phyloP scores from a whole-genome alignment of 1,284 basidiomycete species.

The Malassezia japonica region DNA sequence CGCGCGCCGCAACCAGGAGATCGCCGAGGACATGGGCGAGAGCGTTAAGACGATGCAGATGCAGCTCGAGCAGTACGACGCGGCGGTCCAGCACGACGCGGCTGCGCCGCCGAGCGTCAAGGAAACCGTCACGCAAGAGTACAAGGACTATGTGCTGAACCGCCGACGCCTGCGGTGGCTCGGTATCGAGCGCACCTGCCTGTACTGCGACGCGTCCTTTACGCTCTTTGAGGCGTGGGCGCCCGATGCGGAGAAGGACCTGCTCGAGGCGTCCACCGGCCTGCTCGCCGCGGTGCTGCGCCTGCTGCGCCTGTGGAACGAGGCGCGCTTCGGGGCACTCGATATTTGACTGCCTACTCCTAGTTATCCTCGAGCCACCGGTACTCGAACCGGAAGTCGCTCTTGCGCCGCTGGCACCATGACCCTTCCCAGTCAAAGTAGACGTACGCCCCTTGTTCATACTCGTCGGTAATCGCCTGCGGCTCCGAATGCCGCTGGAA shows the following conservation, averaged over 20 bases:
- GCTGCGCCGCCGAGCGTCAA: background rate
- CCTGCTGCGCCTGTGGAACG: constrained; percentile 18
- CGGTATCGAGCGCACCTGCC: constrained; percentile 10
- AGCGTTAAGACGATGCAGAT: constrained; percentile 1
- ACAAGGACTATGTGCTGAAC: background rate
- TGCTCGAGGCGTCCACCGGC: constrained; percentile 24
- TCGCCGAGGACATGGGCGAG: background rate
- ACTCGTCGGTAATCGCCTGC: constrained; percentile 98
- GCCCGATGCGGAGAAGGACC: constrained; percentile 26
- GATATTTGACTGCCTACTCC: constrained; percentile 2
- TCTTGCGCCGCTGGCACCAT: constrained; percentile 97
- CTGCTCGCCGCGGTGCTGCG: constrained; percentile 22
- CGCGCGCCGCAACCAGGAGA: background rate
- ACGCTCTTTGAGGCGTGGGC: constrained; percentile 23
- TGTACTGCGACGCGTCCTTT: constrained; percentile 23
- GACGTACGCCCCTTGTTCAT: constrained; percentile 80
- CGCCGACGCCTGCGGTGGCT: constrained; percentile 15
- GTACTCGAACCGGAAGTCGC: constrained; percentile 70
- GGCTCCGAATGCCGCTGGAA: constrained; percentile 98
- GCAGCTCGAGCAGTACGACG: constrained; percentile 4
- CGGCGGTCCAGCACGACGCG: background rate
- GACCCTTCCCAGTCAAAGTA: constrained; percentile 49
- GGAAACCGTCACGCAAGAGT: background rate
- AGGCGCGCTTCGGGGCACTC: constrained; percentile 9
- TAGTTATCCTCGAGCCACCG: constrained; percentile 45